These are phyloP conservation scores for Marasmius oreades DNA, from an alignment of 1,284 basidiomycete species.

Conservation along the genomic window DNA sequence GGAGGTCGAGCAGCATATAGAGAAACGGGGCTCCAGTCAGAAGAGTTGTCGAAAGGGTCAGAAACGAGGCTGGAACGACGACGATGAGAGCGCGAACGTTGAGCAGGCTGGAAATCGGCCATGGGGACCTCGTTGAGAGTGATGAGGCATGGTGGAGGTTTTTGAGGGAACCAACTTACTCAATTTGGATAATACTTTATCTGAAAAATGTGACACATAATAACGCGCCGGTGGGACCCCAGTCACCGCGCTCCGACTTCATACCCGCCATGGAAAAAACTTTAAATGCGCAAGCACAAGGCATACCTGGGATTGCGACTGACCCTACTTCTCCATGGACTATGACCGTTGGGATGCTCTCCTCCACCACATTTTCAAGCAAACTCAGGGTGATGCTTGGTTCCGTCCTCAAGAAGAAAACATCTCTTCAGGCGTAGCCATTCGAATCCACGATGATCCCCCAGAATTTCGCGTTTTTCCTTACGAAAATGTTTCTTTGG, in stretches of 20 bases:
- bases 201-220: not conserved
- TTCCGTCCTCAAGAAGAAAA: conserved; percentile 69
- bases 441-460: conserved; percentile 49
- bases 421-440: conserved; percentile 62
- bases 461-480: conserved; percentile 69
- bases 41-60: not conserved
- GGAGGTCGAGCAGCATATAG: conserved; percentile 14
- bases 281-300: not conserved
- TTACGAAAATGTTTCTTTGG: conserved; percentile 64
- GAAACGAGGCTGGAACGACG: not conserved
- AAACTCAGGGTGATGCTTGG: conserved; percentile 74
- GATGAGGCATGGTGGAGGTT: not conserved
- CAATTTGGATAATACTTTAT: not conserved
- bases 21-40: conserved; percentile 1
- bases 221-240: not conserved
- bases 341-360: conserved; percentile 52
- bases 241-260: not conserved
- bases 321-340: conserved; percentile 35
- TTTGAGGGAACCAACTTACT: not conserved
- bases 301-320: not conserved
- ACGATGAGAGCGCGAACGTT: not conserved
- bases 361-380: conserved; percentile 45
- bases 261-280: not conserved
- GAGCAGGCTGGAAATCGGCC: not conserved
- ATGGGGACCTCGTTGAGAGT: not conserved